Evolutionary conservation across 2,329 filamentous ascomycete species (phyloP), one percentile per base, ranked within the genome.

Genomic region (Cercospora sojina): DNA sequence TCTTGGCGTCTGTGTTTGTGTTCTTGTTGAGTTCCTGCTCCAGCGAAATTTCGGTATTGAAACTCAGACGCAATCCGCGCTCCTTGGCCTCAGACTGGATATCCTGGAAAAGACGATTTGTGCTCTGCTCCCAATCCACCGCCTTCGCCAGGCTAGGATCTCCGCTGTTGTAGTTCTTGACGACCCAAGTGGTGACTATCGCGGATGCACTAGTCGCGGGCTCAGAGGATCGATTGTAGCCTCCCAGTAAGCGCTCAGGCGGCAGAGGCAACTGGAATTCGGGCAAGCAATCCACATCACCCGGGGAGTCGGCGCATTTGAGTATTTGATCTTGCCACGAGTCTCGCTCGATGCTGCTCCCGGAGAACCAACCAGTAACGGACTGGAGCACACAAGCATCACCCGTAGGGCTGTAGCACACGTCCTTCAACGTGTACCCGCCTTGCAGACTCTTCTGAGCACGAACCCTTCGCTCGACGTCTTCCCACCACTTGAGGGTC

Each of bases 11-110:
- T 0, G 95, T 98, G 79, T 99, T 99, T 59, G 93, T 97, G 41
- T 93, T 96, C 80, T 98, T 97, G 83, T 97, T 99, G 65, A 99
- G 84, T 76, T 99, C 95, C 77, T 97, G 87, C 77, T 98, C 94
- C 68, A 99, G 82, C 78, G 93, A 97, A 79, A 94, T 91, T 80
- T 99, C 95, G 0, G 95, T 96, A 59, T 89, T 96, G 84, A 98
- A 99, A 7, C 93, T 98, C 38, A 99, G 82, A 20, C 95, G 87
- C 9, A 99, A 85, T 0, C 93, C 93, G 57, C 91, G 88, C 20
- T 89, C 84, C 3, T 79, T 79, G 7, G 95, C 96, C 79, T 99
- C 93, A 13, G 86, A 81, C 77, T 97, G 92, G 1, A 93, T 87
- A n/a, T 88, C 85, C 20, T 93, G 82, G 9, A 99, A 83, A 8